Conservation (phyloP, 2,329 filamentous ascomycete genomes). For the Trichocomaceae sp. region DNA sequence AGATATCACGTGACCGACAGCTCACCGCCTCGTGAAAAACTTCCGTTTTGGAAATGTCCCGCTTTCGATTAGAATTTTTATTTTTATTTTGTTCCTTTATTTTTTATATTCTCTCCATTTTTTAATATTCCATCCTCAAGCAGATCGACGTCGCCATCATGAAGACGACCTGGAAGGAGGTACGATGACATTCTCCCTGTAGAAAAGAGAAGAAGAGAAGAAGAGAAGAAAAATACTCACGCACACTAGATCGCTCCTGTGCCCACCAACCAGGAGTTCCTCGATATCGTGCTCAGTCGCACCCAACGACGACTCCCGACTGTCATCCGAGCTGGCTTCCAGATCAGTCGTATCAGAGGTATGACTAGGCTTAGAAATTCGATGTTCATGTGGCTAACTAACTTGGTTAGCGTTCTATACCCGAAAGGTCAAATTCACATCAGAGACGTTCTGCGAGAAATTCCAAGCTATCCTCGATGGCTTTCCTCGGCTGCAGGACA, state of each 20-base stretch:
- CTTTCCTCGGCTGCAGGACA: conserved; percentile 87
- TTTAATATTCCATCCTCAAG: background rate
- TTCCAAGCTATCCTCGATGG: conserved; percentile 83
- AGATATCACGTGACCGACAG: background rate
- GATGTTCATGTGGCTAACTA: background rate
- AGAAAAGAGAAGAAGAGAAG: conserved; percentile 20
- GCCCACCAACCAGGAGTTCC: conserved; percentile 87
- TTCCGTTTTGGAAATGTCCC: conserved; percentile 14
- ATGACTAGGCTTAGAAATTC: conserved; percentile 10
- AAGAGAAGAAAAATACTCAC: conserved; percentile 17
- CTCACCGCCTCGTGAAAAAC: conserved; percentile 20
- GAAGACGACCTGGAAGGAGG: conserved; percentile 57
- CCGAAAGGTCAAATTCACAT: conserved; percentile 95
- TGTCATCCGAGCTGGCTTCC: conserved; percentile 91
- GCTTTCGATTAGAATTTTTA: conserved; percentile 13
- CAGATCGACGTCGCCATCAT: conserved; percentile 29
- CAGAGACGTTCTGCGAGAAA: conserved; percentile 95
- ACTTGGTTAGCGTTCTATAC: conserved; percentile 70
- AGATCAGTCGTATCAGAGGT: conserved; percentile 83
- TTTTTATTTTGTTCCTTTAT: conserved; percentile 12
- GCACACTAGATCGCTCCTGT: conserved; percentile 65
- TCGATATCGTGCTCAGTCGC: conserved; percentile 92
- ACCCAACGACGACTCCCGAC: conserved; percentile 90
- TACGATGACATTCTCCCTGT: conserved; percentile 19
- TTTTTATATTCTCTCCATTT: background rate